Base-by-base conservation (phyloP, 148 eudicot species). In the Rhododendron molle region DNA sequence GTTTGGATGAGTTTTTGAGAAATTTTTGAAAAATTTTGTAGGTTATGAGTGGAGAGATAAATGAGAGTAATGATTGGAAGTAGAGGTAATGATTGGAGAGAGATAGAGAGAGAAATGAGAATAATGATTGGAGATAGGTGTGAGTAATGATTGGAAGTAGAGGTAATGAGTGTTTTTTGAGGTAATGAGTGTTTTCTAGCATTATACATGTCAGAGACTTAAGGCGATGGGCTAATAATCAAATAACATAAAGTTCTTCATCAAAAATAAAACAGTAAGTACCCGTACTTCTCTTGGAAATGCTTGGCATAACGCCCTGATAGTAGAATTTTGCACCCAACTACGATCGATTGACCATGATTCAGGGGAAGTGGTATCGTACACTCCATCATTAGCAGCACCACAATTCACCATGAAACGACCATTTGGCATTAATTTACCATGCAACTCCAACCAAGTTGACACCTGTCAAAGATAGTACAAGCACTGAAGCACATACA, bases 331-430 rank as follows among this genome's bases (percentile, higher is more conserved):
- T n/a, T 84, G 87, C 52, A 86, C 83, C 96, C 95, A 94, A 52
- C 76, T 86, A 60, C 80, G 85, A 80, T 85, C 91, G 50, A 13
- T 81, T 40, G 83, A 16, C n/a, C 79, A 62, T 49, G 15, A 43
- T 50, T 81, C 85, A 58, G 85, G 80, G 30, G 38, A 52, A 73
- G 52, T 32, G 76, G 69, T 44, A 77, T 76, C 56, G 28, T 82
- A 76, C 20, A 49, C 72, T 62, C 52, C 86, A 82, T 73, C 65
- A 84, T 65, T 83, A n/a, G 86, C 89, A 62, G 92, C 97, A 58
- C 94, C 98, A 90, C 99, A 96, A 79, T 96, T 96, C 80, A 96
- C 98, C 97, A 96, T 96, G 38, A 96, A 78, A 40, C 99, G 93
- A 43, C 99, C 98, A 84, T 90, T 85, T 65, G 94, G 94, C 98